Conservation (phyloP, 352 stramenopile genomes). For the Phytophthora uliginosa region DNA sequence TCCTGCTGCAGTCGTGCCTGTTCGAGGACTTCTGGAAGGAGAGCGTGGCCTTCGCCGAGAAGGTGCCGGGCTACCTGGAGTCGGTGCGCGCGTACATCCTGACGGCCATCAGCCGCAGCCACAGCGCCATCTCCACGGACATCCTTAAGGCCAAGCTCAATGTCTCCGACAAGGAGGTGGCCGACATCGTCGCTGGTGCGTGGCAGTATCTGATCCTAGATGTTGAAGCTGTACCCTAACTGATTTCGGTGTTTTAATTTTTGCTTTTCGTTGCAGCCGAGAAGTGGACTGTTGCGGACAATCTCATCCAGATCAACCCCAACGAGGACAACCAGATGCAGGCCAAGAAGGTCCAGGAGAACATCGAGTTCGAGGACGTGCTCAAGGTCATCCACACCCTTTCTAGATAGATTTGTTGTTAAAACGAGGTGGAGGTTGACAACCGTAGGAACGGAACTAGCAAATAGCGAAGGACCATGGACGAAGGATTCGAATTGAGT, state of each 20-base stretch:
- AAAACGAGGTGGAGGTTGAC: constrained; percentile 28
- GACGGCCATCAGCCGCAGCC: constrained; percentile 74
- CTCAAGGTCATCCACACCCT: constrained; percentile 90
- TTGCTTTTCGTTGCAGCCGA: constrained; percentile 49
- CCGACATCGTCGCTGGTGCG: constrained; percentile 60
- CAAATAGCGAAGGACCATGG: constrained; percentile 30
- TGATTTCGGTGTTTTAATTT: constrained; percentile 12
- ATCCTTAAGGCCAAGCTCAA: constrained; percentile 80
- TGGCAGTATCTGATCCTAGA: constrained; percentile 14
- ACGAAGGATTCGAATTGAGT: constrained; percentile 31
- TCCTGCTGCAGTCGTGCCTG: constrained; percentile 81
- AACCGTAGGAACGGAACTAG: constrained; percentile 21
- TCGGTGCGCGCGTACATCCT: constrained; percentile 85
- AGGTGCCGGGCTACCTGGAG: constrained; percentile 76
- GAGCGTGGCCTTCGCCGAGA: constrained; percentile 65
- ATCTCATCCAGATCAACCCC: constrained; percentile 63
- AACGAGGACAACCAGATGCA: constrained; percentile 91
- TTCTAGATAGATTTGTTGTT: constrained; percentile 85
- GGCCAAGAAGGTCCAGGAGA: constrained; percentile 90
- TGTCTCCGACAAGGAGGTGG: constrained; percentile 73
- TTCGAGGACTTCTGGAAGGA: constrained; percentile 90
- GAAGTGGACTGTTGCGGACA: constrained; percentile 73
- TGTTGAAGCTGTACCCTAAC: constrained; percentile 27
- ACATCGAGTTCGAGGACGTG: constrained; percentile 88
- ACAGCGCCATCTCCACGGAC: constrained; percentile 66